Conservation (phyloP, 768 basidiomycete species). For the Pleurotus djamor region DNA sequence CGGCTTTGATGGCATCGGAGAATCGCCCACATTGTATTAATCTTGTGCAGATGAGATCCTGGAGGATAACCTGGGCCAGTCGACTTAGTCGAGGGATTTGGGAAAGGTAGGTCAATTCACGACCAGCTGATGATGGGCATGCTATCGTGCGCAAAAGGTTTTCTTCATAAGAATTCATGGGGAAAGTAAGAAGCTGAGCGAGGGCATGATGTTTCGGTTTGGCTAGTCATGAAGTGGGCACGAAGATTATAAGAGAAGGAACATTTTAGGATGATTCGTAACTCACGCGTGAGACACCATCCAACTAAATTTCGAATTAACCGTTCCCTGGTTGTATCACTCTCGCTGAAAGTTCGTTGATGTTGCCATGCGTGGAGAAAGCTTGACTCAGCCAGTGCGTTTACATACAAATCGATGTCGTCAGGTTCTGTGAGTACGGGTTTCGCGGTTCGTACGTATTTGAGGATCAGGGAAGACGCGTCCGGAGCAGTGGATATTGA, state of each 20-base stretch:
- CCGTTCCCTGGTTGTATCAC: slow-evolving; percentile 46
- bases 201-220: slow-evolving; percentile 57
- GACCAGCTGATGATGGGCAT: slow-evolving; percentile 44
- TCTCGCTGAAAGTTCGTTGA: slow-evolving; percentile 68
- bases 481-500: slow-evolving; percentile 53
- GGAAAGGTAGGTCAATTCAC: slow-evolving; percentile 16
- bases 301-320: slow-evolving; percentile 59
- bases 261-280: background rate
- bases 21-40: slow-evolving; percentile 73
- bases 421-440: slow-evolving; percentile 66
- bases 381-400: slow-evolving; percentile 65
- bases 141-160: slow-evolving; percentile 54
- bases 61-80: slow-evolving; percentile 53
- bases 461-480: slow-evolving; percentile 56
- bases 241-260: slow-evolving; percentile 1
- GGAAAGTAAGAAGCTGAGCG: slow-evolving; percentile 59
- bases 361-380: slow-evolving; percentile 76
- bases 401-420: slow-evolving; percentile 68
- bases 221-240: slow-evolving; percentile 31
- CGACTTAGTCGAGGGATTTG: slow-evolving; percentile 13
- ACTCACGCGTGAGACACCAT: slow-evolving; percentile 73
- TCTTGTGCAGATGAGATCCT: slow-evolving; percentile 78
- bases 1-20: slow-evolving; percentile 72
- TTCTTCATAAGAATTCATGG: slow-evolving; percentile 67
- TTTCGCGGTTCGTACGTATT: slow-evolving; percentile 75